Evolutionary conservation across 129 eudicot genomes (phyloP).

Genomic region (Lonicera japonica): DNA sequence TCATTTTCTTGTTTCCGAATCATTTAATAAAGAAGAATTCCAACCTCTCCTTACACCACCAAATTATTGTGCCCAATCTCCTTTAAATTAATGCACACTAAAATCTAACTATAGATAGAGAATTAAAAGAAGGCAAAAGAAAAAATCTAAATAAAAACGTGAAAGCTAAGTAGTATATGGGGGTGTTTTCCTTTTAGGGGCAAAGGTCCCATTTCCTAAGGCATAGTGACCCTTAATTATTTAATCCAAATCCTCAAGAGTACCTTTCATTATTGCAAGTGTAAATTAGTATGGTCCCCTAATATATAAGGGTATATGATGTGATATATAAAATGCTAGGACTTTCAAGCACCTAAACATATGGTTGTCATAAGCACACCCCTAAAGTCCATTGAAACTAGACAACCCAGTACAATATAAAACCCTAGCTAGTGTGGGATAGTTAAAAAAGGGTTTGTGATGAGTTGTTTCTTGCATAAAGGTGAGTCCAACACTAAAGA

Average conservation of each 20-base stretch:
- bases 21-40: too few species aligned
- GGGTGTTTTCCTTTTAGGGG: conserved; percentile 17
- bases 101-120: too few species aligned
- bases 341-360: background rate
- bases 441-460: background rate
- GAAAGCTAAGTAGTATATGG: background rate
- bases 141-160: too few species aligned
- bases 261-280: background rate
- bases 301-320: background rate
- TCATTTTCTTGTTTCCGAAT: too few species aligned
- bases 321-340: conserved; percentile 4
- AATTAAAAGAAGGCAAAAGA: too few species aligned
- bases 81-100: too few species aligned
- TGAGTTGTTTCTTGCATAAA: background rate
- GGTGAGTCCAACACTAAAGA: background rate
- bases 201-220: conserved; percentile 19
- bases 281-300: conserved; percentile 2
- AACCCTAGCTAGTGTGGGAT: too few species aligned
- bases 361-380: conserved; percentile 17
- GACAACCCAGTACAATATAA: conserved; percentile 6
- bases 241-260: conserved; percentile 2
- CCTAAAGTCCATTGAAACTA: background rate
- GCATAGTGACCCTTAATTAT: conserved; percentile 7
- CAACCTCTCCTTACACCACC: too few species aligned
- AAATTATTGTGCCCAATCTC: too few species aligned